phyloP scores from a whole-genome alignment of 1,139 yeast species.

The Yamadazyma membranifaciens region DNA sequence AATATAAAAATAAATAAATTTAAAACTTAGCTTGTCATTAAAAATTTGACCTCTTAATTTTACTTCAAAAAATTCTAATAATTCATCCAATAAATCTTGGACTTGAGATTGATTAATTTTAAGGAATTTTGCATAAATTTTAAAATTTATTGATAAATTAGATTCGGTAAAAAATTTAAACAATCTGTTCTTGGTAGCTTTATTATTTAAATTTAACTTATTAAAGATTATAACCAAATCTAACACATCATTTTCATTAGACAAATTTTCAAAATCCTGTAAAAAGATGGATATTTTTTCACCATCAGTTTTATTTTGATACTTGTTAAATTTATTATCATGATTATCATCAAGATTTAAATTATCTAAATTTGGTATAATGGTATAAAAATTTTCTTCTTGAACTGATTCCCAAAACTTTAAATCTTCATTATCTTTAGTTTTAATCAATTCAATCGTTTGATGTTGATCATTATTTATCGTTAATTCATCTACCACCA shows the following conservation, averaged over 20 bases:
- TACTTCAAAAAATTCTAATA: conserved; percentile 55
- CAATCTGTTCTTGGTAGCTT: conserved; percentile 68
- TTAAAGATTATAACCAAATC: conserved; percentile 57
- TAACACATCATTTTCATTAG: conserved; percentile 54
- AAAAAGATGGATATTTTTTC: conserved; percentile 47
- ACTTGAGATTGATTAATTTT: conserved; percentile 54
- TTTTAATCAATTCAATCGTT: conserved; percentile 25
- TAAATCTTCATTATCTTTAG: conserved; percentile 29
- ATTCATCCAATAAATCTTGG: conserved; percentile 53
- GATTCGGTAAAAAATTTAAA: conserved; percentile 53
- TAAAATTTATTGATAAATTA: conserved; percentile 43
- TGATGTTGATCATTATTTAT: conserved; percentile 14
- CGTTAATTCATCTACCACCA: conserved; percentile 19
- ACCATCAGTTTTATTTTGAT: conserved; percentile 28
- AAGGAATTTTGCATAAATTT: conserved; percentile 63
- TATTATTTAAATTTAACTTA: conserved; percentile 54
- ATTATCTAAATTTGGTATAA: conserved; percentile 27
- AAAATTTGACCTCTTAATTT: conserved; percentile 61
- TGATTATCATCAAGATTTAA: conserved; percentile 7
- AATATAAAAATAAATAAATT: conserved; percentile 60
- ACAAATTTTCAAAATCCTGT: conserved; percentile 41
- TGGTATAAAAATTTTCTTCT: conserved; percentile 58
- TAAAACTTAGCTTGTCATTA: conserved; percentile 50
- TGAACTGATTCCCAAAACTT: conserved; percentile 63
- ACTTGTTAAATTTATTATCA: background rate